Conservation (phyloP, 1,284 basidiomycete genomes). For the Trichosporon faecale region DNA sequence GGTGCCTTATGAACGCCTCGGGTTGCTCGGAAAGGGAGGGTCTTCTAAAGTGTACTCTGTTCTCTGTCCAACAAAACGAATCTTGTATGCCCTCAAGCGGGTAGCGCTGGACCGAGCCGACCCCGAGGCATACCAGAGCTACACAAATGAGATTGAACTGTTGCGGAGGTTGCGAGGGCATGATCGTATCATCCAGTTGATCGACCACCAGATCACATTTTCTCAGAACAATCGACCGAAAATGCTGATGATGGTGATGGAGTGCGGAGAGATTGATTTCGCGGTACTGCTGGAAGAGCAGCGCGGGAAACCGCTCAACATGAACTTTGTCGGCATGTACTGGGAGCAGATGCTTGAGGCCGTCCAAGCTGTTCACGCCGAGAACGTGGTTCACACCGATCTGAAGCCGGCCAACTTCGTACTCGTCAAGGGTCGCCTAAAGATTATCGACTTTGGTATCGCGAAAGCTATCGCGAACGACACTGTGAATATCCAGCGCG, state of each 20-base stretch:
- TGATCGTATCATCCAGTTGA: slow-evolving; percentile 78
- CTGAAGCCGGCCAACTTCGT: slow-evolving; percentile 96
- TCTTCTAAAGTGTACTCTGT: slow-evolving; percentile 91
- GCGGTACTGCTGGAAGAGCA: slow-evolving; percentile 76
- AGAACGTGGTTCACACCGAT: slow-evolving; percentile 95
- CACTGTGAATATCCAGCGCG: slow-evolving; percentile 92
- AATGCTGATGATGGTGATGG: slow-evolving; percentile 79
- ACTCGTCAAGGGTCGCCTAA: slow-evolving; percentile 83
- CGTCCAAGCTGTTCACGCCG: slow-evolving; percentile 89
- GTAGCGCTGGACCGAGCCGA: slow-evolving; percentile 83
- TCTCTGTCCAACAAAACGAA: slow-evolving; percentile 64
- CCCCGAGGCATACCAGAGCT: slow-evolving; percentile 78
- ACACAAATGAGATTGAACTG: slow-evolving; percentile 88
- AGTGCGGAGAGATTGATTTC: slow-evolving; percentile 86
- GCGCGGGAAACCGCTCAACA: slow-evolving; percentile 73
- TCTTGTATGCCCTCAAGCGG: slow-evolving; percentile 82
- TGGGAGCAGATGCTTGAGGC: slow-evolving; percentile 97
- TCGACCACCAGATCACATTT: slow-evolving; percentile 74
- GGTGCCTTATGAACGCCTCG: slow-evolving; percentile 72
- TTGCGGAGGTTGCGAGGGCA: slow-evolving; percentile 83
- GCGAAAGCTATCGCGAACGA: slow-evolving; percentile 96
- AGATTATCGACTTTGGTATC: slow-evolving; percentile 95
- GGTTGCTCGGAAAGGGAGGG: slow-evolving; percentile 85
- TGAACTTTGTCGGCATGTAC: slow-evolving; percentile 88
- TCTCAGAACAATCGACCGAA: slow-evolving; percentile 60